Conservation (phyloP, 1,139 yeast genomes). For the Geotrichum histeridarum region DNA sequence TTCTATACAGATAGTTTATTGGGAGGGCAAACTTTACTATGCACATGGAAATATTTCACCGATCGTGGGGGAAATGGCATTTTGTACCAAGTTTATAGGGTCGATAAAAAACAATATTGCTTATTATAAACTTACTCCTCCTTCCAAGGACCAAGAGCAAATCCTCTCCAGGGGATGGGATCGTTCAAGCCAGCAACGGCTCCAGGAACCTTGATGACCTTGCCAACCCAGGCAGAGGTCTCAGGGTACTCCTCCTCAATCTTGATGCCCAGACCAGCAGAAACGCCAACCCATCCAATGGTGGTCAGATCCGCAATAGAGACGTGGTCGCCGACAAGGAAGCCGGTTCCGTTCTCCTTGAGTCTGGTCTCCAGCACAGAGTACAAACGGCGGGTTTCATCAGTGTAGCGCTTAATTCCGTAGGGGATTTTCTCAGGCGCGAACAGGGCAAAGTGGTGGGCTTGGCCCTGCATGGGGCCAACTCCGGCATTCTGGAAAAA, state of each 20-base stretch:
- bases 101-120: not conserved
- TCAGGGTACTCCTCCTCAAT: conserved; percentile 42
- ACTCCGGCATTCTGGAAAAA: conserved; percentile 55
- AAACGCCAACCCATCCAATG: conserved; percentile 38
- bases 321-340: conserved; percentile 53
- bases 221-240: conserved; percentile 45
- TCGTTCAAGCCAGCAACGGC: conserved; percentile 37
- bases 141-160: conserved; percentile 13
- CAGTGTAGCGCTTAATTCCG: conserved; percentile 48
- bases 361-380: conserved; percentile 51
- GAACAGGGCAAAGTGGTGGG: conserved; percentile 43
- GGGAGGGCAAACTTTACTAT: not conserved
- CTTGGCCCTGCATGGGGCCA: conserved; percentile 62
- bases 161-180: conserved; percentile 14
- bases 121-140: not conserved
- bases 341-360: conserved; percentile 44
- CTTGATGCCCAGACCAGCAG: conserved; percentile 37
- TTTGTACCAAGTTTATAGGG: not conserved
- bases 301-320: conserved; percentile 51
- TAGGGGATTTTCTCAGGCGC: conserved; percentile 49
- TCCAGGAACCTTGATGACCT: conserved; percentile 40
- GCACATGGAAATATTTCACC: not conserved
- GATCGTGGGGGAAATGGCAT: not conserved
- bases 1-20: not conserved
- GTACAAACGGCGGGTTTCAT: conserved; percentile 50